Conservation (phyloP, 2,329 filamentous ascomycete species). For the Rugonectria rugulosa region DNA sequence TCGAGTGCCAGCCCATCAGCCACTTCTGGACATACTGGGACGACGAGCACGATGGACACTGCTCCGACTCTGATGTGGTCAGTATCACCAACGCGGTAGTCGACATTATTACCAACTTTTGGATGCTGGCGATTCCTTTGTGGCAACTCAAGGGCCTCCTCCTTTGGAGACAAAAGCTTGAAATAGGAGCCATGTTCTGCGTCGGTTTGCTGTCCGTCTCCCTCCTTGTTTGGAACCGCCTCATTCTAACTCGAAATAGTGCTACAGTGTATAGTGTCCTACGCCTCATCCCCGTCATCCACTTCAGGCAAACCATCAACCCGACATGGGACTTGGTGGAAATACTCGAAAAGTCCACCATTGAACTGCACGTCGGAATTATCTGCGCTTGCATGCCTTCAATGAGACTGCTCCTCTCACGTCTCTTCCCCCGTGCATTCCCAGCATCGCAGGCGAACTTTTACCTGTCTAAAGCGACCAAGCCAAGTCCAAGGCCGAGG, state of each 20-base stretch:
- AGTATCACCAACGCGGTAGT: slow-evolving; percentile 61
- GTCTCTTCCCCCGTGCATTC: background rate
- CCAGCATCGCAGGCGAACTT: background rate
- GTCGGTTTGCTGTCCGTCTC: slow-evolving; percentile 55
- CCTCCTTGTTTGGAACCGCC: background rate
- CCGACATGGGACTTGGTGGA: slow-evolving; percentile 46
- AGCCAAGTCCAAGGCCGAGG: no score
- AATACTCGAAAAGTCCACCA: slow-evolving; percentile 45
- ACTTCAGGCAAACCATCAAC: slow-evolving; percentile 41
- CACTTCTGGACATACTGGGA: slow-evolving; percentile 64
- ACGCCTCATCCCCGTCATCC: slow-evolving; percentile 45
- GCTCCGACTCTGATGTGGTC: slow-evolving; percentile 57
- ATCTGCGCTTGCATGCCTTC: slow-evolving; percentile 16
- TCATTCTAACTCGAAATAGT: slow-evolving; percentile 27
- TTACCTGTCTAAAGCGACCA: no score
- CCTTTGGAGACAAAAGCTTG: slow-evolving; percentile 56
- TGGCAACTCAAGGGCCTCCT: slow-evolving; percentile 52
- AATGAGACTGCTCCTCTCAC: background rate
- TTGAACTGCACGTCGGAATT: slow-evolving; percentile 51
- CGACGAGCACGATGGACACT: slow-evolving; percentile 53
- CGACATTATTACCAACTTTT: slow-evolving; percentile 60
- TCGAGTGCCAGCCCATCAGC: slow-evolving; percentile 60
- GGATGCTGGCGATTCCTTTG: slow-evolving; percentile 60
- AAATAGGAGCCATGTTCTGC: slow-evolving; percentile 59
- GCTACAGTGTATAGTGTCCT: slow-evolving; percentile 50